Evolutionary conservation across 2,329 filamentous ascomycete species (phyloP), one percentile per base, ranked within the genome.

Genomic region (Aspergillus caelatus): DNA sequence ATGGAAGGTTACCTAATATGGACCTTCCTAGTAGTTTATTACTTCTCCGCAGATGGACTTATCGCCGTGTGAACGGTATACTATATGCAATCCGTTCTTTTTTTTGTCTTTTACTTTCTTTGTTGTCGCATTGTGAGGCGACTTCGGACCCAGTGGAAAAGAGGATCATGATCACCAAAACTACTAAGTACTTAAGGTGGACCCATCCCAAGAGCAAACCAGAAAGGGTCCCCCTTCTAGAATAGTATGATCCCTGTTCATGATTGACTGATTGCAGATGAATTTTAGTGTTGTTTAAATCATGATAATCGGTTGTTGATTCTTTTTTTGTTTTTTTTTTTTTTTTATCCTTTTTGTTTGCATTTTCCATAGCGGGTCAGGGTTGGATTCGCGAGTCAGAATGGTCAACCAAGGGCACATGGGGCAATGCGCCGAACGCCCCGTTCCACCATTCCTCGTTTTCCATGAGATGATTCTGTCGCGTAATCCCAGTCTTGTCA

Each of bases 401-500:
- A 19, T 8, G 4, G 14, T 39, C 19, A 26, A 36, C 36, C 34
- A 16, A 21, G 41, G 28, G 46, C 62, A 53, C 58, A 59, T 50
- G 57, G 52, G 52, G 52, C 52, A 36, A 50, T 36, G 32, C 52
- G 11, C 28, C n/a, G 50, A 54, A 23, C 32, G 50, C 30, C 46
- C 26, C 52, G 52, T 36, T 54, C 52, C 52, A 54, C 52, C 12
- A 21, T 16, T 36, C 46, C n/a, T 50, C 21, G 19, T 50, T n/a
- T 53, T 53, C 28, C 12, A 66, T 65, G 59, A 61, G 60, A 62
- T 55, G 60, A 69, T 67, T 65, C 26, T 52, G 64, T 68, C 65
- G 57, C 67, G 67, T 69, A 69, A 68, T 67, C 48, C 55, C 26
- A 30, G 23, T 57, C 36, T 34, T 41, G 54, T 57, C 32, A 54